These are phyloP conservation scores for Tieghemiomyces parasiticus DNA, from an alignment of 192 early-diverging fungal species.

Conservation along the genomic window DNA sequence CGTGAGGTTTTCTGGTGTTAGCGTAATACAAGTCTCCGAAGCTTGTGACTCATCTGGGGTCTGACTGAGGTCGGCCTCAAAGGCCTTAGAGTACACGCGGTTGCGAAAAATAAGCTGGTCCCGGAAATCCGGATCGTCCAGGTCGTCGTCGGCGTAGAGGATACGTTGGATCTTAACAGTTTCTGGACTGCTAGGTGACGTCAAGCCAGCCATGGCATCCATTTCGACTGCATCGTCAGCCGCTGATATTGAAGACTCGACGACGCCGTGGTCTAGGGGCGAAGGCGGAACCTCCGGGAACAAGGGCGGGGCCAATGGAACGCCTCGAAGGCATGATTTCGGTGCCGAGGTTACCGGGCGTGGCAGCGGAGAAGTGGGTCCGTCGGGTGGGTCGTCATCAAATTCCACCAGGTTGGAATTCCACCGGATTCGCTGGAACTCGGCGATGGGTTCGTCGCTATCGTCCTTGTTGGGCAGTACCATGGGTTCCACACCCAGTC, in stretches of 20 bases:
- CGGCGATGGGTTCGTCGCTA: not conserved
- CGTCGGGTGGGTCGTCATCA: not conserved
- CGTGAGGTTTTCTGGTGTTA: not conserved
- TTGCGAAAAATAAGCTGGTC: slow-evolving; percentile 3
- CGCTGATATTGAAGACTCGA: not conserved
- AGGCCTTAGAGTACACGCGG: not conserved
- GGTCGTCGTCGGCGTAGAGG: slow-evolving; percentile 8
- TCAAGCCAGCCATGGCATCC: no score
- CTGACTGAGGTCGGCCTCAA: not conserved
- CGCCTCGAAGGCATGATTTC: not conserved
- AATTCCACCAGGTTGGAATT: not conserved
- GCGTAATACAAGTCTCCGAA: no score
- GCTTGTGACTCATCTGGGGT: not conserved
- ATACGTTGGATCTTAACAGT: slow-evolving; percentile 2
- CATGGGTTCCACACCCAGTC: no score
- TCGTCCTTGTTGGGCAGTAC: not conserved
- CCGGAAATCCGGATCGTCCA: not conserved
- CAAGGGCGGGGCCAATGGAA: not conserved
- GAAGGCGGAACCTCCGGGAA: not conserved
- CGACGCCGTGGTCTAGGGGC: not conserved
- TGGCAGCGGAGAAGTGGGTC: not conserved
- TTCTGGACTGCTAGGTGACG: not conserved
- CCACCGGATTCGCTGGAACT: not conserved
- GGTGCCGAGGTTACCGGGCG: not conserved
- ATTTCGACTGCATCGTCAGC: no score